phyloP scores from a whole-genome alignment of 495 filamentous ascomycete genomes.

The Opeltia flavorubescens region DNA sequence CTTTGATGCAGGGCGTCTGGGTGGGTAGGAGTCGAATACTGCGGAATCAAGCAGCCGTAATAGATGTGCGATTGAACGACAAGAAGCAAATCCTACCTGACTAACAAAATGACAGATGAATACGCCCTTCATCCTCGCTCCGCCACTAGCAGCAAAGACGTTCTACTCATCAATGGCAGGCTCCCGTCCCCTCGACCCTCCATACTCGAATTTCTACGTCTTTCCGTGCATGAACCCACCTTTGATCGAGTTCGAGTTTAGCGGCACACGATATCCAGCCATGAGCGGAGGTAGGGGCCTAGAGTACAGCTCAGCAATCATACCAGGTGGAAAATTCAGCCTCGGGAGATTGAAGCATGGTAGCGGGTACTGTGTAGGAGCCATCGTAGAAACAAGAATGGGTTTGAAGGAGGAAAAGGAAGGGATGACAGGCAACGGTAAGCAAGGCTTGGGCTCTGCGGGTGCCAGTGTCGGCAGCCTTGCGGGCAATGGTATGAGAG shows the following conservation, averaged over 20 bases:
- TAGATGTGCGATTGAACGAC: constrained; percentile 14
- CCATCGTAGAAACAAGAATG: constrained; percentile 22
- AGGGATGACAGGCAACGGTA: constrained; percentile 6
- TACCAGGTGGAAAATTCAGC: constrained; percentile 21
- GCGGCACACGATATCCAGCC: constrained; percentile 13
- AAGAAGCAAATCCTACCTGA: neutral
- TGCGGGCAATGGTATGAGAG: constrained; percentile 21
- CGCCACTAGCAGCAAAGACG: constrained; percentile 19
- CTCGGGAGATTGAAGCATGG: constrained; percentile 19
- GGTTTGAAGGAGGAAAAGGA: constrained; percentile 17
- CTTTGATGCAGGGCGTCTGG: constrained; percentile 23
- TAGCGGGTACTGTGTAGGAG: constrained; percentile 23
- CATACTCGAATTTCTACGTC: constrained; percentile 19
- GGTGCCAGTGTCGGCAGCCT: constrained; percentile 5
- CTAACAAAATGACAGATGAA: constrained; percentile 12
- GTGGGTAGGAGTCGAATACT: constrained; percentile 15
- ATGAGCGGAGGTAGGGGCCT: constrained; percentile 15
- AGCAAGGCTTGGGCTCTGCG: neutral
- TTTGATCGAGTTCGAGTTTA: constrained; percentile 18
- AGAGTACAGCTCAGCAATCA: constrained; percentile 7
- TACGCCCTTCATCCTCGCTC: constrained; percentile 24
- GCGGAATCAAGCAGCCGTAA: constrained; percentile 21
- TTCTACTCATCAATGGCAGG: constrained; percentile 24
- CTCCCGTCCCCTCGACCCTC: constrained; percentile 16
- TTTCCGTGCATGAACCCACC: constrained; percentile 25